Base-by-base conservation (phyloP, 2,329 filamentous ascomycete species). In the Colletotrichum higginsianum region DNA sequence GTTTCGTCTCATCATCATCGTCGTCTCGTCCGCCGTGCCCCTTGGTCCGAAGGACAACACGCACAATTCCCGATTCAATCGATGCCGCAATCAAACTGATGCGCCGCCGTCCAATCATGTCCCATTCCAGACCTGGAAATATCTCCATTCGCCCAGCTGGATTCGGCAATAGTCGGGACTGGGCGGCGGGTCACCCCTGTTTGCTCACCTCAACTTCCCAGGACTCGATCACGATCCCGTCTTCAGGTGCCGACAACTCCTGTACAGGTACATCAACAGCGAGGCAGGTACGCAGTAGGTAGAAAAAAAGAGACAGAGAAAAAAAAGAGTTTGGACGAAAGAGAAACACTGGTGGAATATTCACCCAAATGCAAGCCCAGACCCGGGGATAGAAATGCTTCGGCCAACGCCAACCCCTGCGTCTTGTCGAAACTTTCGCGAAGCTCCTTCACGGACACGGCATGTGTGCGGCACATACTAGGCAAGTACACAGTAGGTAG, bases 151-250 rank as follows among this genome's bases (percentile, higher is more conserved):
- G 64, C 57, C 68, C 68, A 71, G 68, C 68, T 67, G 68, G 38
- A 71, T 71, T 67, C 68, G 68, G 68, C 64, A 67, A 71, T 62
- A 71, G 64, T 67, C 57, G 68, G 64, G 57, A 60, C 64, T 67
- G 38, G 50, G 63, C 50, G 30, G 50, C 49, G 50, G 57, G 35
- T 9, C 21, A 67, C 68, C 63, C 68, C 50, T 71, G 57, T 26
- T 56, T 57, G n/a, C 35, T 38, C 46, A 66, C 47, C 56, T 61
- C 47, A 49, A 57, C 50, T 61, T 38, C 56, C 49, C 66, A 26
- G 47, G 42, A 67, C 35, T n/a, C 52, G 58, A 63, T 71, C 68
- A 67, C 68, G 64, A 67, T 71, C 57, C 63, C 58, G 64, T 67
- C 57, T 58, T 53, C 57, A 63, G 40, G 38, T 46, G 26, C 21